A percentile compares a stretch with the other conserved stretches of the same genome.
Conservation (phyloP, 176 grass and related monocot genomes). For the Lolium multiflorum region DNA sequence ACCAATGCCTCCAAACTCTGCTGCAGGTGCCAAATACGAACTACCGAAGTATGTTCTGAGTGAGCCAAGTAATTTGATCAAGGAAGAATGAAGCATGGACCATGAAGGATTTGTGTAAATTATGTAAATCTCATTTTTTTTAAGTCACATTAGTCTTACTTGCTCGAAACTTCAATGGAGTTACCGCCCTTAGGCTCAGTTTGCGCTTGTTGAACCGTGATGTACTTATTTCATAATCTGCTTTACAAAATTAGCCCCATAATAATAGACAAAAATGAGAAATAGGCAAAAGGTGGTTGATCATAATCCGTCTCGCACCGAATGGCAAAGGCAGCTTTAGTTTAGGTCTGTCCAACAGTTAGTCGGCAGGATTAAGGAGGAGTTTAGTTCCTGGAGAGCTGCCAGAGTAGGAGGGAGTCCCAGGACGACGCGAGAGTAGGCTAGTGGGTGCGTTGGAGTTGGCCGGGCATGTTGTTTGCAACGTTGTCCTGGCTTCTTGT, state of each 20-base stretch:
- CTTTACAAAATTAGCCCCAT: background rate
- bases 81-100: conserved; percentile 53
- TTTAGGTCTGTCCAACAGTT: too few species aligned
- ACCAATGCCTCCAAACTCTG: conserved; percentile 26
- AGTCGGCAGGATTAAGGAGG: too few species aligned
- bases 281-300: background rate
- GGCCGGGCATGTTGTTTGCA: too few species aligned
- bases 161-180: conserved; percentile 39
- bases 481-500: too few species aligned
- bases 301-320: background rate
- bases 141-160: conserved; percentile 33
- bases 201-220: background rate
- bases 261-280: background rate
- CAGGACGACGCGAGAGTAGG: too few species aligned
- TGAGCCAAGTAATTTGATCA: conserved; percentile 82
- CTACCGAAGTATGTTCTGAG: conserved; percentile 90
- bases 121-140: conserved; percentile 80
- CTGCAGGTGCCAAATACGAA: conserved; percentile 92
- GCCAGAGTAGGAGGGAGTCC: too few species aligned
- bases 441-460: too few species aligned
- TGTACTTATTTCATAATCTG: background rate
- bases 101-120: conserved; percentile 62
- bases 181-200: background rate
- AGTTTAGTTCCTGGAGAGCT: too few species aligned
- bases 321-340: background rate